Conservation (phyloP, 2,329 filamentous ascomycete species). For the Aureobasidium sp. region DNA sequence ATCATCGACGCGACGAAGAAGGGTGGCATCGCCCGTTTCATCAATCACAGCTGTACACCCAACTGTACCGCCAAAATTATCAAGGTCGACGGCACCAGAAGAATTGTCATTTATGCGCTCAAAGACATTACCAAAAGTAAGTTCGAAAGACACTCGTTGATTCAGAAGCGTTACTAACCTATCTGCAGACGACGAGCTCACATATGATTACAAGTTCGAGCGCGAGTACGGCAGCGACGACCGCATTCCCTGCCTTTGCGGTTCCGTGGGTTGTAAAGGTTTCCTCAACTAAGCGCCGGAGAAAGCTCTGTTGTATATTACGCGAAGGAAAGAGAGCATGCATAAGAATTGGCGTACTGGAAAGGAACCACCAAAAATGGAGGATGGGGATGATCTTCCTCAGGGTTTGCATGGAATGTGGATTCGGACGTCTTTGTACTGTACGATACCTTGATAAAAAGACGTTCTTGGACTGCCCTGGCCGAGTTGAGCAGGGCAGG, state of each 20-base stretch:
- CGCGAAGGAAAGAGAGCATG: background rate
- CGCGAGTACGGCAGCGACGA: slow-evolving; percentile 91
- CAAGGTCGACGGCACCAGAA: slow-evolving; percentile 94
- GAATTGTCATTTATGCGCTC: slow-evolving; percentile 97
- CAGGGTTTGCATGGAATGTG: background rate
- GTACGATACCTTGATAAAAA: background rate
- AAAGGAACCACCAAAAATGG: background rate
- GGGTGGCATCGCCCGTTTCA: slow-evolving; percentile 94
- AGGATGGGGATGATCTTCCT: background rate
- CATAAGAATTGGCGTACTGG: background rate
- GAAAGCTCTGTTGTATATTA: background rate
- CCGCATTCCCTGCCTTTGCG: slow-evolving; percentile 94
- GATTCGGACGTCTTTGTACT: background rate
- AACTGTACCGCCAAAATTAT: slow-evolving; percentile 99
- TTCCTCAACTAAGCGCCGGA: slow-evolving; percentile 79
- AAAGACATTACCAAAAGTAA: slow-evolving; percentile 91
- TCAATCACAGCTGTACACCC: slow-evolving; percentile 96
- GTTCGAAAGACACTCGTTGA: slow-evolving; percentile 32
- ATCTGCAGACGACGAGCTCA: slow-evolving; percentile 84
- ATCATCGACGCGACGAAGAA: slow-evolving; percentile 98
- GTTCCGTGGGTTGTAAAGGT: slow-evolving; percentile 92
- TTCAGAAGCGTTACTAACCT: slow-evolving; percentile 24
- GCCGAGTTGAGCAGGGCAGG: background rate
- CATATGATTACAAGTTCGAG: slow-evolving; percentile 99
- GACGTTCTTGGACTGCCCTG: background rate